phyloP scores from a whole-genome alignment of 2,329 filamentous ascomycete genomes.

The Cytospora leucostoma region DNA sequence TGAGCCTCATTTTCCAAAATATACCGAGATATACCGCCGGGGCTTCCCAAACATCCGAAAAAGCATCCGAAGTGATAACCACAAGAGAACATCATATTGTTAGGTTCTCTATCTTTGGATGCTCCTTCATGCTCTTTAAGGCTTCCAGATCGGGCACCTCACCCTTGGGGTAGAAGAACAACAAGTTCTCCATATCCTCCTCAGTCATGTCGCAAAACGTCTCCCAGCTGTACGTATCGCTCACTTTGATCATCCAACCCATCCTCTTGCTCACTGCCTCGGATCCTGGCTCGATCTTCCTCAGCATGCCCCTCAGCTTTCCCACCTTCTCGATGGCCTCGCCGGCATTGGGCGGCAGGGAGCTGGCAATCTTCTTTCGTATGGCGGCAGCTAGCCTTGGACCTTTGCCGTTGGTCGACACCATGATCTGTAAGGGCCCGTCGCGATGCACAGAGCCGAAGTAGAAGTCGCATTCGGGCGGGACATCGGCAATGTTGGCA shows the following conservation, averaged over 20 bases:
- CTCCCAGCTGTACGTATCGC: slow-evolving; percentile 81
- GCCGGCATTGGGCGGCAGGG: slow-evolving; percentile 77
- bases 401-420: slow-evolving; percentile 96
- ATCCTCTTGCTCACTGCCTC: slow-evolving; percentile 85
- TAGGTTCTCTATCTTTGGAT: slow-evolving; percentile 48
- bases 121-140: slow-evolving; percentile 56
- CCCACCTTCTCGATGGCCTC: slow-evolving; percentile 86
- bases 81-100: slow-evolving; percentile 58
- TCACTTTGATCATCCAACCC: slow-evolving; percentile 93
- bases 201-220: slow-evolving; percentile 82
- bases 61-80: slow-evolving; percentile 56
- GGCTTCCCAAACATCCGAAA: slow-evolving; percentile 40
- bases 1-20: not conserved
- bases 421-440: slow-evolving; percentile 96
- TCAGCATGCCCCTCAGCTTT: slow-evolving; percentile 73
- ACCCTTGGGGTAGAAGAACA: slow-evolving; percentile 68
- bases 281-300: slow-evolving; percentile 70
- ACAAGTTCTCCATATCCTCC: slow-evolving; percentile 79
- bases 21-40: slow-evolving; percentile 21
- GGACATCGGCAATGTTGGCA: slow-evolving; percentile 96
- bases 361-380: slow-evolving; percentile 74
- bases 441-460: slow-evolving; percentile 96
- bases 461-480: slow-evolving; percentile 96
- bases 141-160: slow-evolving; percentile 58
- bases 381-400: slow-evolving; percentile 88